A percentile compares a stretch with the other conserved stretches of the same genome.
Conservation (phyloP, 257 asterid species). For the Nyctanthes arbortristis region DNA sequence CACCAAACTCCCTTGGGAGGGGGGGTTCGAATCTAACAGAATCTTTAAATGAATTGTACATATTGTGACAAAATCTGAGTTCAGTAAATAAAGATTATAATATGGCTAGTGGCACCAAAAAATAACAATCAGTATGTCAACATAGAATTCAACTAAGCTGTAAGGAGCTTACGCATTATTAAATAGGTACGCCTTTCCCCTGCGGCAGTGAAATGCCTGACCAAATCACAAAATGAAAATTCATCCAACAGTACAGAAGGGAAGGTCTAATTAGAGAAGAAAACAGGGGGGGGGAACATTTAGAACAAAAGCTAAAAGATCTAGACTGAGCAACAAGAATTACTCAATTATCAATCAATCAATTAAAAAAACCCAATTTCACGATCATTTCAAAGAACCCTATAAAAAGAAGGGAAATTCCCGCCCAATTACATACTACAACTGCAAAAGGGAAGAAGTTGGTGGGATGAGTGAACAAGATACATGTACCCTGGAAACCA, state of each 20-base stretch:
- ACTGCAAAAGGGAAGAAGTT: background rate
- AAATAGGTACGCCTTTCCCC: slow-evolving; percentile 86
- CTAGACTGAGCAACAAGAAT: background rate
- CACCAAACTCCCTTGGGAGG: no score
- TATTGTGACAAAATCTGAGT: no score
- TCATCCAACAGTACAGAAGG: background rate
- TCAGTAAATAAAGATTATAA: no score
- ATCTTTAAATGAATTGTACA: no score
- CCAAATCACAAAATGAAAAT: slow-evolving; percentile 23
- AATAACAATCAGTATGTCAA: no score
- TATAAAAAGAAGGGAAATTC: background rate
- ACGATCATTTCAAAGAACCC: background rate
- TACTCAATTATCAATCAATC: background rate
- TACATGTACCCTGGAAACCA: slow-evolving; percentile 52
- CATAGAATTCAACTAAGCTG: background rate
- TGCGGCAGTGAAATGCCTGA: slow-evolving; percentile 75
- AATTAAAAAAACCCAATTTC: background rate
- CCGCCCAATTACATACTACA: no score
- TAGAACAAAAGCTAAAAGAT: background rate
- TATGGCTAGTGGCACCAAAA: no score
- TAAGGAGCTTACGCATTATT: slow-evolving; percentile 60
- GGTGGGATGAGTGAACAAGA: no score
- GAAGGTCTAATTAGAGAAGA: background rate
- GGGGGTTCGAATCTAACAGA: no score
- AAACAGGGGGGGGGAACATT: background rate